Conservation (phyloP, 257 asterid genomes). For the Phtheirospermum japonicum region DNA sequence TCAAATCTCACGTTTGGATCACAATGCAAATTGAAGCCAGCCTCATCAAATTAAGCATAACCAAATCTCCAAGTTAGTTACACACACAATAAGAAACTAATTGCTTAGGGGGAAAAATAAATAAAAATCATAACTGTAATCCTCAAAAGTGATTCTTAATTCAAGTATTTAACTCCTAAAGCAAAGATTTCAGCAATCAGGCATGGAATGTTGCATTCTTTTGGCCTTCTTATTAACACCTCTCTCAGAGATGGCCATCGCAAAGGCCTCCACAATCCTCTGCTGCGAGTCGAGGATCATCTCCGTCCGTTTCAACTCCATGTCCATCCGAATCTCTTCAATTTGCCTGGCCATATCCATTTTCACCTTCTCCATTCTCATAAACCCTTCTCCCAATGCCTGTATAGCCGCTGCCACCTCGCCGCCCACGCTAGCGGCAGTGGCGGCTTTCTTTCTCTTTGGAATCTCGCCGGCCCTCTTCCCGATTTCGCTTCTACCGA, state of each 20-base stretch:
- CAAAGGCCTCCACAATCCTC: conserved; percentile 66
- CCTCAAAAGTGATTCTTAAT: conserved; percentile 1
- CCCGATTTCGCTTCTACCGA: conserved; percentile 31
- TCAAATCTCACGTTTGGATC: not conserved
- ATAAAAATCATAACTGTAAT: no score
- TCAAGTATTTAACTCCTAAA: no score
- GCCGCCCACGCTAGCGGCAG: conserved; percentile 25
- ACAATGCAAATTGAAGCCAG: no score
- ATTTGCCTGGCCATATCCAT: conserved; percentile 71
- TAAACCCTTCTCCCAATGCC: conserved; percentile 66
- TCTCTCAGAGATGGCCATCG: conserved; percentile 42
- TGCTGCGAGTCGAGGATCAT: conserved; percentile 79
- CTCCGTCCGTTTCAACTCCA: conserved; percentile 82
- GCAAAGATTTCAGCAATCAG: conserved; percentile 26
- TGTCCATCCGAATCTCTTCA: conserved; percentile 75
- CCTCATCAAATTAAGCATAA: no score
- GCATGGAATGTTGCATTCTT: conserved; percentile 30
- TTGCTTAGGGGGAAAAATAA: not conserved
- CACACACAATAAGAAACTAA: not conserved
- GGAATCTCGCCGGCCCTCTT: conserved; percentile 31
- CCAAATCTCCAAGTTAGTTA: not conserved
- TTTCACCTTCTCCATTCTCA: conserved; percentile 73
- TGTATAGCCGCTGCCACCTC: conserved; percentile 58
- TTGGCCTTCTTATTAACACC: conserved; percentile 38
- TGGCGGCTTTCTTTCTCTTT: conserved; percentile 17